Percentiles rank a stretch among this genome's conserved stretches.
These are phyloP conservation scores for Gossypium raimondii DNA, from an alignment of 345 rosid species.

Conservation along the genomic window DNA sequence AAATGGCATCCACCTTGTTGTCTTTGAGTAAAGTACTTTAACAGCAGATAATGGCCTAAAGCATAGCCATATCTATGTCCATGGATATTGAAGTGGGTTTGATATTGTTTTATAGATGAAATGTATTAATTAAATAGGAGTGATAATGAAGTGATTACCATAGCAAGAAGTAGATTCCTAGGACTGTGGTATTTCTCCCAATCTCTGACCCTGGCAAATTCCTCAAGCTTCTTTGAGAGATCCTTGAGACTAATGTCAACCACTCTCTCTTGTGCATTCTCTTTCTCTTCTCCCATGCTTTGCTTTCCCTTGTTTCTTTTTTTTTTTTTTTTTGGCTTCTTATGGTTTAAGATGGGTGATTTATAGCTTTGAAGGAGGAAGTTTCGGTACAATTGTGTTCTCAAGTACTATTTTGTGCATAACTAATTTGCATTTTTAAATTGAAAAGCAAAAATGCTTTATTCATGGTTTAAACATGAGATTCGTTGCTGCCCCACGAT, in stretches of 20 bases:
- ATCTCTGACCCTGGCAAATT: constrained; percentile 43
- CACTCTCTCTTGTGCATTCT: constrained; percentile 21
- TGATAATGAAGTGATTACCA: constrained; percentile 24
- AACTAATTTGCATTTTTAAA: neutral
- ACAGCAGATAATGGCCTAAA: too few relatives aligned
- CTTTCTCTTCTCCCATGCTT: constrained; percentile 28
- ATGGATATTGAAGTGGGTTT: neutral
- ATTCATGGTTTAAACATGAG: constrained; percentile 22
- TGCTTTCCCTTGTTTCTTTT: neutral
- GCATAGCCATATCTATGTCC: too few relatives aligned
- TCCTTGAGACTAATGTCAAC: constrained; percentile 41
- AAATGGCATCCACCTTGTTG: neutral
- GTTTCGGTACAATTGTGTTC: too few relatives aligned
- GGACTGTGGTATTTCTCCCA: constrained; percentile 47
- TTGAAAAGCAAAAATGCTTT: constrained; percentile 20
- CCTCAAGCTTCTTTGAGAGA: constrained; percentile 38
- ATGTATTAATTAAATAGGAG: neutral
- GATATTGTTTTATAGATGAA: neutral
- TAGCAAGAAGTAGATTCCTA: constrained; percentile 50
- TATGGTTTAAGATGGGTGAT: constrained; percentile 12
- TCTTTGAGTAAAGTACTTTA: too few relatives aligned
- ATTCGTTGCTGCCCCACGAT: constrained; percentile 30
- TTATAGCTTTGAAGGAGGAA: constrained; percentile 13
- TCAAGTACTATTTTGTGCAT: too few relatives aligned
- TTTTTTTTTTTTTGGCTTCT: neutral